These are phyloP conservation scores for Curvularia eragrostidis DNA, from an alignment of 2,329 filamentous ascomycete genomes.

Conservation along the genomic window DNA sequence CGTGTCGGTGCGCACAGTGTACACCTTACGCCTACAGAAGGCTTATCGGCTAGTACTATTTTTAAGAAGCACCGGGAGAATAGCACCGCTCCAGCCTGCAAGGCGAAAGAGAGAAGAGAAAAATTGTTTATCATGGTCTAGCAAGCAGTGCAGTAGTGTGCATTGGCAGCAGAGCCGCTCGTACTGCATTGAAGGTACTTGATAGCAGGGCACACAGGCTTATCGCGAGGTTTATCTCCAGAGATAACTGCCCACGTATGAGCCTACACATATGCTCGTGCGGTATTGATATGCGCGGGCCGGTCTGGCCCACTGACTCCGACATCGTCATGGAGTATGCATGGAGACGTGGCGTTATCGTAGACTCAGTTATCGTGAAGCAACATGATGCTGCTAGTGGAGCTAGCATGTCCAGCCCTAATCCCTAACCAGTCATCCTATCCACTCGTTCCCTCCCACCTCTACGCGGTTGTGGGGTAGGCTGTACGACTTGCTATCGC, in stretches of 20 bases:
- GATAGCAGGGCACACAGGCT: neutral
- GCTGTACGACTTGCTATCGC: constrained; percentile 23
- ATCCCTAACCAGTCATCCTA: constrained; percentile 20
- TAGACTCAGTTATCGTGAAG: constrained; percentile 25
- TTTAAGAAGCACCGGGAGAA: neutral
- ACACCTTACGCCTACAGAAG: too few species aligned
- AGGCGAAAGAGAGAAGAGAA: neutral
- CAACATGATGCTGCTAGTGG: constrained; percentile 31
- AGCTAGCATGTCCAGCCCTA: constrained; percentile 6
- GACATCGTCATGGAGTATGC: constrained; percentile 22
- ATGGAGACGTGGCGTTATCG: constrained; percentile 33
- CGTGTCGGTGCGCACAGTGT: neutral
- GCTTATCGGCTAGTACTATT: neutral
- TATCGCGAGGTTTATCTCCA: neutral
- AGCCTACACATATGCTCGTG: neutral
- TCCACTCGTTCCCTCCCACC: constrained; percentile 23
- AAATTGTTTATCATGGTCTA: neutral
- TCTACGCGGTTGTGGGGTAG: constrained; percentile 25
- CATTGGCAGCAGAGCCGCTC: constrained; percentile 12
- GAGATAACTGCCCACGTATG: neutral
- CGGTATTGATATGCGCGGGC: constrained; percentile 8
- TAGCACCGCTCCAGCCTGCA: neutral
- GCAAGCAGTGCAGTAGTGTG: constrained; percentile 9
- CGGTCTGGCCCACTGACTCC: constrained; percentile 10
- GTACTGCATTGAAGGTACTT: neutral